These are phyloP conservation scores for Penicillium sp. DNA, from an alignment of 2,329 filamentous ascomycete species.

Conservation along the genomic window DNA sequence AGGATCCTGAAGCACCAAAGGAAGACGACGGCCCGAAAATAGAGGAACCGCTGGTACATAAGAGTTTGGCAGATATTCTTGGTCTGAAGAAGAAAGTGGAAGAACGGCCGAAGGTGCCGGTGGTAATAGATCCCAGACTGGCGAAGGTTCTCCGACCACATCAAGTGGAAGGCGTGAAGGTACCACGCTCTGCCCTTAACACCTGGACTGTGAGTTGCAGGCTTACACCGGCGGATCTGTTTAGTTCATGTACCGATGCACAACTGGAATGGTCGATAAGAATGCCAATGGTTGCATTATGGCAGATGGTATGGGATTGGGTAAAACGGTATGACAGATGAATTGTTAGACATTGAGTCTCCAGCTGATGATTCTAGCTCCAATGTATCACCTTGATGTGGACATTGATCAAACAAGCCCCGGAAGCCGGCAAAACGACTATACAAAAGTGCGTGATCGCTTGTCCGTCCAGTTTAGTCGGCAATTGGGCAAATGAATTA, in stretches of 20 bases:
- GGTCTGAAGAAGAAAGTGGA: slow-evolving; percentile 90
- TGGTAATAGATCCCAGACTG: slow-evolving; percentile 90
- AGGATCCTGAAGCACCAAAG: slow-evolving; percentile 46
- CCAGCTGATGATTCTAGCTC: slow-evolving; percentile 47
- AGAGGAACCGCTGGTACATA: slow-evolving; percentile 83
- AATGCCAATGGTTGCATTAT: slow-evolving; percentile 98
- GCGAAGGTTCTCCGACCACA: slow-evolving; percentile 90
- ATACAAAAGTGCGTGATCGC: slow-evolving; percentile 97
- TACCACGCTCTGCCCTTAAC: slow-evolving; percentile 18
- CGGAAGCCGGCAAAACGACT: slow-evolving; percentile 87
- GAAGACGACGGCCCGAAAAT: slow-evolving; percentile 56
- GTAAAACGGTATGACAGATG: slow-evolving; percentile 67
- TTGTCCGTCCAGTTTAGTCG: slow-evolving; percentile 92
- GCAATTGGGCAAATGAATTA: slow-evolving; percentile 97
- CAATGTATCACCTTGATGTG: slow-evolving; percentile 97
- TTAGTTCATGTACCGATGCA: slow-evolving; percentile 85
- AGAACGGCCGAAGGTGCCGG: slow-evolving; percentile 84
- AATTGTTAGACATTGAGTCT: background rate
- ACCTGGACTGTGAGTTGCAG: background rate
- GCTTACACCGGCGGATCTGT: slow-evolving; percentile 12
- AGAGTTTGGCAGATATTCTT: slow-evolving; percentile 91
- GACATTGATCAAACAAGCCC: slow-evolving; percentile 93
- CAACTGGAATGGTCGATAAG: slow-evolving; percentile 90
- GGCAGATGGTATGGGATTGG: slow-evolving; percentile 98
- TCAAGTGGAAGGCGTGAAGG: slow-evolving; percentile 94